These are phyloP conservation scores for Debaryomyces fabryi DNA, from an alignment of 1,139 yeast species.

Conservation along the genomic window DNA sequence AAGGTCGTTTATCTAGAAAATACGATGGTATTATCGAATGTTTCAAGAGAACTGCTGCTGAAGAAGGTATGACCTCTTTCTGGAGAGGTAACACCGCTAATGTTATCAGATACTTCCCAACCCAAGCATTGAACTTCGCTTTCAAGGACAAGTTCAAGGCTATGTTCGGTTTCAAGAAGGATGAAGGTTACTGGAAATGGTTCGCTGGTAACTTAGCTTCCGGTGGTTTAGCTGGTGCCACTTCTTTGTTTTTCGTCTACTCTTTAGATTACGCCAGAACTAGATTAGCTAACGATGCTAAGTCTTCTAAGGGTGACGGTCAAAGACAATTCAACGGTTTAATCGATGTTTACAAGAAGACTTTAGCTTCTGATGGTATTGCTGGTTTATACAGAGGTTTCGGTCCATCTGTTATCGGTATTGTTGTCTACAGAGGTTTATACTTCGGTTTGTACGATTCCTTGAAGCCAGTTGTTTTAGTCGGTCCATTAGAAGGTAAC, in stretches of 20 bases:
- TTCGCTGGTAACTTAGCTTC: conserved; percentile 59
- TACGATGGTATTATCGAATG: conserved; percentile 54
- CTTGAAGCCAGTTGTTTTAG: conserved; percentile 55
- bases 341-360: conserved; percentile 56
- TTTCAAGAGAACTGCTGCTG: conserved; percentile 57
- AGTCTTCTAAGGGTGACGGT: conserved; percentile 52
- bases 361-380: conserved; percentile 57
- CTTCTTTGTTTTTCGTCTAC: conserved; percentile 56
- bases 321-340: conserved; percentile 57
- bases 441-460: conserved; percentile 59
- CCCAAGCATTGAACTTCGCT: conserved; percentile 57
- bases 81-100: conserved; percentile 63
- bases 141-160: conserved; percentile 56
- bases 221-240: conserved; percentile 61
- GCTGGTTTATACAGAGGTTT: conserved; percentile 62
- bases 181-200: conserved; percentile 53
- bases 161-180: conserved; percentile 56
- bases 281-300: conserved; percentile 58
- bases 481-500: conserved; percentile 59
- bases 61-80: conserved; percentile 54
- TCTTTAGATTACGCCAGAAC: conserved; percentile 59
- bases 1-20: conserved; percentile 54
- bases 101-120: conserved; percentile 59
- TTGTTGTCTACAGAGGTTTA: conserved; percentile 58
- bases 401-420: conserved; percentile 58